Evolutionary conservation across 176 grass and related monocot species (phyloP).

Genomic region (Secale cereale): DNA sequence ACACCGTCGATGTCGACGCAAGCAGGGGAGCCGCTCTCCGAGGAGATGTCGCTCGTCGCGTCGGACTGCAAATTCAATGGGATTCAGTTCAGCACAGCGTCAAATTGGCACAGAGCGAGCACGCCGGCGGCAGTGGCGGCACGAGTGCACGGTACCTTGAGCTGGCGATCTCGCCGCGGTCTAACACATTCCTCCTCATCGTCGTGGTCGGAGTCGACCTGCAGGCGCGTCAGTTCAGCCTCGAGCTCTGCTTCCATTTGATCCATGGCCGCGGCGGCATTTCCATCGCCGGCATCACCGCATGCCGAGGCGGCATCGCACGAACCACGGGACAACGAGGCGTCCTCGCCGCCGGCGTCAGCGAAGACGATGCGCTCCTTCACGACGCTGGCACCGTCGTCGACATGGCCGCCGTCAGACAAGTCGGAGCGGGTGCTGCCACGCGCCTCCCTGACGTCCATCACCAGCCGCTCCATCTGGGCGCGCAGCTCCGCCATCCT

Average conservation of each 20-base stretch:
- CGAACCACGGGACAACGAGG: background rate
- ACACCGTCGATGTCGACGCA: background rate
- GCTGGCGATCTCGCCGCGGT: background rate
- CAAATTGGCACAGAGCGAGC: background rate
- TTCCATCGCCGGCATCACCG: background rate
- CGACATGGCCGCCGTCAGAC: background rate
- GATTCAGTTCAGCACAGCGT: no score
- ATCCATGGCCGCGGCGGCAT: constrained; percentile 19
- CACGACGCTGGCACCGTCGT: constrained; percentile 9
- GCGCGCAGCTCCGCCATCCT: constrained; percentile 70
- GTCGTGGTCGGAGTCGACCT: background rate
- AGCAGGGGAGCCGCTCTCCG: constrained; percentile 19
- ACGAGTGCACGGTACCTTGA: no score
- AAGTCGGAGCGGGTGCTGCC: constrained; percentile 12
- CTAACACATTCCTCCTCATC: background rate
- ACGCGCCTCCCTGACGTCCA: constrained; percentile 40
- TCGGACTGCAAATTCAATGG: background rate
- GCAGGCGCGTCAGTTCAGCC: constrained; percentile 50
- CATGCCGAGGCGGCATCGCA: background rate
- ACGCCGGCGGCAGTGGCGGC: no score
- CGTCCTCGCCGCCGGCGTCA: background rate
- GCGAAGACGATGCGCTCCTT: background rate
- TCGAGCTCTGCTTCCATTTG: constrained; percentile 78
- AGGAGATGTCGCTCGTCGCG: constrained; percentile 8
- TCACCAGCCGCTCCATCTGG: constrained; percentile 71